These are phyloP conservation scores for Fusarium devonianum DNA, from an alignment of 2,329 filamentous ascomycete genomes.

Conservation along the genomic window DNA sequence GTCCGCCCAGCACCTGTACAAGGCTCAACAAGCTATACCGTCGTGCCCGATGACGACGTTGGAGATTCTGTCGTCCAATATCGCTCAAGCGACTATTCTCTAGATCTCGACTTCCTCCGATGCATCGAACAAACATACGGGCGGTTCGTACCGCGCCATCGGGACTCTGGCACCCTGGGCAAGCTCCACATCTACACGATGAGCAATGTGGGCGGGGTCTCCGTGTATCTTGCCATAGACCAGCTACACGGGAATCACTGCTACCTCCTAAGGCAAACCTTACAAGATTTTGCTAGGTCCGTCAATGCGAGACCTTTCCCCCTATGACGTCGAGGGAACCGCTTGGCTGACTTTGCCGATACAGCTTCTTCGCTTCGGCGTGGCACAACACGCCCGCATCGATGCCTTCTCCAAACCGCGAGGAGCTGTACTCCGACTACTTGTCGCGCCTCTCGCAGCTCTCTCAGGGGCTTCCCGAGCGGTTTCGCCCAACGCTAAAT, in stretches of 20 bases:
- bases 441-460: constrained; percentile 3
- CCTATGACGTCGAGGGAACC: constrained; percentile 1
- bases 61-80: constrained; percentile 9
- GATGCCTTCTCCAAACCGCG: neutral
- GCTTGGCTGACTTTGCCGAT: no score
- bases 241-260: constrained; percentile 1
- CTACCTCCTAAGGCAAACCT: constrained; percentile 8
- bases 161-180: constrained; percentile 3
- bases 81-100: neutral
- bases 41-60: constrained; percentile 1
- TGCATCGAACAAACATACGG: constrained; percentile 4
- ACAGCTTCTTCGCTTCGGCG: constrained; percentile 26
- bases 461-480: constrained; percentile 6
- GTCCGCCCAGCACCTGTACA: constrained; percentile 3
- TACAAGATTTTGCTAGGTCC: constrained; percentile 10
- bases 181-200: constrained; percentile 8
- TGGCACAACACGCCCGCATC: constrained; percentile 12
- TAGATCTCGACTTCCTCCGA: constrained; percentile 7
- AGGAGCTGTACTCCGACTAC: constrained; percentile 6
- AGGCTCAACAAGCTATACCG: constrained; percentile 10
- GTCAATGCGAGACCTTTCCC: neutral
- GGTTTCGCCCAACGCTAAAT: constrained; percentile 3
- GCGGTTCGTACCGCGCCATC: constrained; percentile 4
- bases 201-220: constrained; percentile 2
- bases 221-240: neutral